Evolutionary conservation across 257 asterid species (phyloP).

Genomic region (Scutellaria galericulata): DNA sequence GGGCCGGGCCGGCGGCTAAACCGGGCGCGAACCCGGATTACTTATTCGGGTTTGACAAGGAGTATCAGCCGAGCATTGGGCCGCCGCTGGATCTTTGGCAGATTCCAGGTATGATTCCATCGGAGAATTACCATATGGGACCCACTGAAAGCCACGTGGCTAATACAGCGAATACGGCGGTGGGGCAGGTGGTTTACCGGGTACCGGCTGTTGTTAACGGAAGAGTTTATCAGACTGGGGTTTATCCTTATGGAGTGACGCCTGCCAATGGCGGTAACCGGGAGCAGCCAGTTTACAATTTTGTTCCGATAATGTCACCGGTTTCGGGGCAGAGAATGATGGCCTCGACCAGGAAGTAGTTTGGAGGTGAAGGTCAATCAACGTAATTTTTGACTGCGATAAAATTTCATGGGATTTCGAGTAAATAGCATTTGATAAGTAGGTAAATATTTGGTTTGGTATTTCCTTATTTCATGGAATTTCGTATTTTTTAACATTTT

Average conservation of each 20-base stretch:
- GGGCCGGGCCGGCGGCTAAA: slow-evolving; percentile 23
- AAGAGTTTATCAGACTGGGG: slow-evolving; percentile 41
- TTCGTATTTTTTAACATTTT: not conserved
- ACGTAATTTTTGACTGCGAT: slow-evolving; percentile 29
- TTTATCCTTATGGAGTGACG: slow-evolving; percentile 41
- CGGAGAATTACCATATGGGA: slow-evolving; percentile 29
- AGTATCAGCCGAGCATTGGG: slow-evolving; percentile 48
- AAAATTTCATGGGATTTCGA: not conserved
- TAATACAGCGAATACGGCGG: not conserved
- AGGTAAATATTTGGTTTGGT: not conserved
- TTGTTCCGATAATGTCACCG: slow-evolving; percentile 38
- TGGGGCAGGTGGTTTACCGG: slow-evolving; percentile 44
- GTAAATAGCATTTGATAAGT: not conserved
- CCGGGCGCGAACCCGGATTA: slow-evolving; percentile 66
- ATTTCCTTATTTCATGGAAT: not conserved
- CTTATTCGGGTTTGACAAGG: slow-evolving; percentile 83
- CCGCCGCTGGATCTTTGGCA: slow-evolving; percentile 55
- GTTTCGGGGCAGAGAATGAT: slow-evolving; percentile 35
- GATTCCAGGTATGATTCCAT: slow-evolving; percentile 50
- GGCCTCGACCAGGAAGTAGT: slow-evolving; percentile 7
- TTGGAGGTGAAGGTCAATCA: slow-evolving; percentile 34
- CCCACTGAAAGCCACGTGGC: slow-evolving; percentile 29
- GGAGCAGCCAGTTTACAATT: slow-evolving; percentile 52
- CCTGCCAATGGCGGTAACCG: slow-evolving; percentile 40
- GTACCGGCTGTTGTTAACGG: slow-evolving; percentile 48